A percentile compares a stretch with the other conserved stretches of the same genome.
phyloP scores from a whole-genome alignment of 129 eudicot species.

The Lactuca sativa region DNA sequence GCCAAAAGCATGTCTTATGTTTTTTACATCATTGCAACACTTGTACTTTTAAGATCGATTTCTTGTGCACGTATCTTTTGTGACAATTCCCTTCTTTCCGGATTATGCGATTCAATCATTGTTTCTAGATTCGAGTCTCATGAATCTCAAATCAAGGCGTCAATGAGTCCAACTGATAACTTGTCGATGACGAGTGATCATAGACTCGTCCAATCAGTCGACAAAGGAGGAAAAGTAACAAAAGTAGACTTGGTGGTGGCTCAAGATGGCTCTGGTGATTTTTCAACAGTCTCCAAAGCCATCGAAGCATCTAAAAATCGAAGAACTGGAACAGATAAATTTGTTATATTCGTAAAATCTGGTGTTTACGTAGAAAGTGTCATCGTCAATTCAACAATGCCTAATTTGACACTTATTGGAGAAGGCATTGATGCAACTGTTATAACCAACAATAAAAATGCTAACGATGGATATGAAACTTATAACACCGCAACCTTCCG shows the following conservation, averaged over 20 bases:
- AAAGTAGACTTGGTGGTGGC: conserved; percentile 58
- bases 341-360: conserved; percentile 49
- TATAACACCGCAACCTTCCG: conserved; percentile 57
- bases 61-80: no score
- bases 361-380: conserved; percentile 65
- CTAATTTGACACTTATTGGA: conserved; percentile 50
- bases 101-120: no score
- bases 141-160: no score
- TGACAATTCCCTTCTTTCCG: no score
- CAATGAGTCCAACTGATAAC: not conserved
- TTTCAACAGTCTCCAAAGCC: conserved; percentile 48
- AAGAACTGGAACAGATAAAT: conserved; percentile 33
- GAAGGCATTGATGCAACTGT: conserved; percentile 63
- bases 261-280: conserved; percentile 67
- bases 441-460: conserved; percentile 47
- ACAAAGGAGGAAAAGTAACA: not conserved
- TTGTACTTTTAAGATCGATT: no score
- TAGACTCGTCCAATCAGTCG: not conserved
- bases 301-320: conserved; percentile 32
- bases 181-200: conserved; percentile 23
- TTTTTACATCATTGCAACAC: no score
- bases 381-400: conserved; percentile 29
- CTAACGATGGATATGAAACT: conserved; percentile 41
- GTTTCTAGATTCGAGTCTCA: no score
- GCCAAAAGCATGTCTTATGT: no score